Evolutionary conservation across 2,329 filamentous ascomycete genomes (phyloP), one percentile per base, ranked within the genome.

Genomic region (Paraphaeosphaeria sporulosa): DNA sequence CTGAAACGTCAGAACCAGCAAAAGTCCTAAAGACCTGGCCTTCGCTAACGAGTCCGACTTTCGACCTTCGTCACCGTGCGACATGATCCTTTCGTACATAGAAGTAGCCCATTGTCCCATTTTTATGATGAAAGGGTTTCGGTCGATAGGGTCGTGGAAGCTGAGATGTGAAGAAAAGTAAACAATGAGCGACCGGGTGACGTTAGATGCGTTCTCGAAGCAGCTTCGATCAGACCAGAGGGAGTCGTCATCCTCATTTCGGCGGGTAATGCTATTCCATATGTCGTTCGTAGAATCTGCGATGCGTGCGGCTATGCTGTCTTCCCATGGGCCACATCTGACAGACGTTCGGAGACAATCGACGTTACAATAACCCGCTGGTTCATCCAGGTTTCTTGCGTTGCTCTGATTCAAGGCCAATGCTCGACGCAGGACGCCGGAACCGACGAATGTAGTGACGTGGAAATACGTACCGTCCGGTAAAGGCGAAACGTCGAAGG

Each of bases 131-230:
- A 83, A 87, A 4, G 75, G 71, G 27, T 66, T 72, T 19, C 86
- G 81, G 68, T 88, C 86, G 19, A 87, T 75, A 0, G 82, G 76
- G 67, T 88, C 86, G 32, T 81, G 75, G 63, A 88, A 88, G 44
- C 78, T 78, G 2, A 88, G 66, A 44, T 76, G 76, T 4, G 79
- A 76, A 9, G 82, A 82, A 44, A 83, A 66, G 63, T 87, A 89
- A 25, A 73, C 74, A 32, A 85, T 74, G 23, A 86, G 58, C 13
- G 81, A 81, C 55, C 83, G 78, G n/a, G 82, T 65, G 36, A 81
- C 62, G 1, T 47, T 57, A n/a, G 68, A 62, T 4, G 64, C 42
- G 21, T 60, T 55, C 23, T 46, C 30, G 17, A 71, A n/a, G 12
- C n/a, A 34, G n/a, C 54, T 57, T 9, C 54, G 10, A 6, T 34